Evolutionary conservation across 1,284 basidiomycete genomes (phyloP).

Genomic region (Fomitopsis schrenkii): DNA sequence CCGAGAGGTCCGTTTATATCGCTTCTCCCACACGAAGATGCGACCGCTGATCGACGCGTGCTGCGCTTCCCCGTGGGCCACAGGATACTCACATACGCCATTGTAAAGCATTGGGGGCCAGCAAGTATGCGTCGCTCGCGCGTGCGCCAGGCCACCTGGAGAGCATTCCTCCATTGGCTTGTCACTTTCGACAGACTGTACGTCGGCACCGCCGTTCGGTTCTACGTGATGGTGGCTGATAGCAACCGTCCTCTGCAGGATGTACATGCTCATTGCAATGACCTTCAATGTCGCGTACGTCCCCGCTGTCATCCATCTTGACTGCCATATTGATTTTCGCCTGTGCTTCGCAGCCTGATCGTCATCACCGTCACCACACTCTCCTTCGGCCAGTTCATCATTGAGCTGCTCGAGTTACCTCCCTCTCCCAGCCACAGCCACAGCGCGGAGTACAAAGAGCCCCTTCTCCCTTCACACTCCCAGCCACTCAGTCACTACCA

Average conservation of each 20-base stretch:
- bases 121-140: conserved; percentile 35
- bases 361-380: conserved; percentile 51
- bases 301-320: too few relatives aligned
- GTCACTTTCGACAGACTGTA: conserved; percentile 58
- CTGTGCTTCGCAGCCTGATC: conserved; percentile 39
- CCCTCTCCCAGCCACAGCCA: neutral
- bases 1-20: conserved; percentile 46
- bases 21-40: conserved; percentile 4
- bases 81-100: conserved; percentile 48
- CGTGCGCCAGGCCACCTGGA: conserved; percentile 46
- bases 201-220: conserved; percentile 20
- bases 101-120: conserved; percentile 45
- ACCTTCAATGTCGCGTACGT: conserved; percentile 61
- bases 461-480: conserved; percentile 28
- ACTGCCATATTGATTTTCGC: neutral
- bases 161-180: conserved; percentile 49
- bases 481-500: conserved; percentile 13
- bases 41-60: conserved; percentile 3
- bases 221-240: conserved; percentile 3
- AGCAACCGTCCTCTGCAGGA: conserved; percentile 28
- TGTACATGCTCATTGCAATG: conserved; percentile 73
- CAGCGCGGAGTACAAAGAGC: conserved; percentile 31
- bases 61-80: neutral
- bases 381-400: conserved; percentile 49
- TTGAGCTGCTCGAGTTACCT: conserved; percentile 40